These are phyloP conservation scores for Primulina eburnea DNA, from an alignment of 257 asterid genomes.

Conservation along the genomic window DNA sequence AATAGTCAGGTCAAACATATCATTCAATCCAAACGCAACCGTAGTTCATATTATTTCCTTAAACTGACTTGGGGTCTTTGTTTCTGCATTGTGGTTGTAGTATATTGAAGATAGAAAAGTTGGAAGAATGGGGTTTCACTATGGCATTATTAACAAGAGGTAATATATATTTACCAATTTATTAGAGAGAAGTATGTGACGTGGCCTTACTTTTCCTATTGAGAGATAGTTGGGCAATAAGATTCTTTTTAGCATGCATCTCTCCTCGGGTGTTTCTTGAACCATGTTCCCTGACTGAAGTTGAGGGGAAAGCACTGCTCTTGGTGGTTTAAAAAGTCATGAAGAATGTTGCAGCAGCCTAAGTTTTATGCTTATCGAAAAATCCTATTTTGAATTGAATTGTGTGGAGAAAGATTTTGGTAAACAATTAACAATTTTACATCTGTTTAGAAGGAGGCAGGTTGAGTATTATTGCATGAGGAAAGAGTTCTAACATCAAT, in stretches of 20 bases:
- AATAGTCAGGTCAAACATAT: not conserved
- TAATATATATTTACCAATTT: constrained; percentile 23
- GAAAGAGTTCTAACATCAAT: no score
- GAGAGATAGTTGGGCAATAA: not conserved
- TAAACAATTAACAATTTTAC: no score
- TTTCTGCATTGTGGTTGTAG: constrained; percentile 36
- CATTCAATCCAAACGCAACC: not conserved
- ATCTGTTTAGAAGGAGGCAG: no score
- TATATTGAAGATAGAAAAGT: constrained; percentile 67
- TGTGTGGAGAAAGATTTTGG: no score
- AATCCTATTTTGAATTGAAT: no score
- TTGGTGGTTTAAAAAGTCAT: no score
- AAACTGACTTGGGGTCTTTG: not conserved
- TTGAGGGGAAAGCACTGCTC: no score
- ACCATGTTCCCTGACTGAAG: not conserved
- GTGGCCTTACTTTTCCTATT: not conserved
- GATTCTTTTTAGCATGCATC: not conserved
- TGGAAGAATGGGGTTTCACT: constrained; percentile 80
- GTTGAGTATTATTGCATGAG: no score
- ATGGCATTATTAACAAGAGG: constrained; percentile 90
- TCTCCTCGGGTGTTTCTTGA: not conserved
- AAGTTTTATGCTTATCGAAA: no score
- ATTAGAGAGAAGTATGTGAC: not conserved
- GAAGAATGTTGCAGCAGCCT: no score
- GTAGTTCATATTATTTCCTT: constrained; percentile 7